Evolutionary conservation across 805 yeast species (phyloP).

Genomic region (Lachancea nothofagi): DNA sequence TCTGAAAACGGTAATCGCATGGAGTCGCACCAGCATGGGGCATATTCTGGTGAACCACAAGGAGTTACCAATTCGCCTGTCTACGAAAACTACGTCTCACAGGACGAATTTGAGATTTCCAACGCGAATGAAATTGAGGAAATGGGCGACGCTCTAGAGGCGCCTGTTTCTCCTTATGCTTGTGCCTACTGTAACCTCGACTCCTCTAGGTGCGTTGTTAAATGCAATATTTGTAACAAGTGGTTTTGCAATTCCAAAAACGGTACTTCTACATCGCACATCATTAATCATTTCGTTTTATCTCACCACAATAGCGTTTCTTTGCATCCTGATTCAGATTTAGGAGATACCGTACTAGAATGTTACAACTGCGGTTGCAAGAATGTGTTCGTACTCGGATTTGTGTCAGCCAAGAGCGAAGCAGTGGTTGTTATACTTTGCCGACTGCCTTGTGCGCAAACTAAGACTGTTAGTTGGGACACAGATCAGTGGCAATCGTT

Average conservation of each 20-base stretch:
- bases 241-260: conserved; percentile 87
- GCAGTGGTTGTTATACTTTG: conserved; percentile 83
- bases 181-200: conserved; percentile 73
- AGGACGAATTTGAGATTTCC: conserved; percentile 1
- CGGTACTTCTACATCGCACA: conserved; percentile 62
- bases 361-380: conserved; percentile 86
- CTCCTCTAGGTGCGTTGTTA: conserved; percentile 57
- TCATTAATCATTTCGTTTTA: conserved; percentile 76
- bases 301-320: conserved; percentile 71
- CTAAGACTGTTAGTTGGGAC: conserved; percentile 77
- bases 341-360: conserved; percentile 83
- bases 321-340: conserved; percentile 71
- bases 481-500: conserved; percentile 82
- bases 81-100: background rate
- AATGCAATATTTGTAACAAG: conserved; percentile 68
- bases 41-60: no score
- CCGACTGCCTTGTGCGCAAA: conserved; percentile 81
- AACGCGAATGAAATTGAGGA: conserved; percentile 5
- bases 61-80: background rate
- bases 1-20: background rate
- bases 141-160: conserved; percentile 4
- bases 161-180: conserved; percentile 36
- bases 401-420: conserved; percentile 80
- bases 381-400: conserved; percentile 77
- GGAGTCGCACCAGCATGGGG: background rate